Base-by-base conservation (phyloP, 225 moss, liverwort and hornwort species). In the Marchantia paleacea region DNA sequence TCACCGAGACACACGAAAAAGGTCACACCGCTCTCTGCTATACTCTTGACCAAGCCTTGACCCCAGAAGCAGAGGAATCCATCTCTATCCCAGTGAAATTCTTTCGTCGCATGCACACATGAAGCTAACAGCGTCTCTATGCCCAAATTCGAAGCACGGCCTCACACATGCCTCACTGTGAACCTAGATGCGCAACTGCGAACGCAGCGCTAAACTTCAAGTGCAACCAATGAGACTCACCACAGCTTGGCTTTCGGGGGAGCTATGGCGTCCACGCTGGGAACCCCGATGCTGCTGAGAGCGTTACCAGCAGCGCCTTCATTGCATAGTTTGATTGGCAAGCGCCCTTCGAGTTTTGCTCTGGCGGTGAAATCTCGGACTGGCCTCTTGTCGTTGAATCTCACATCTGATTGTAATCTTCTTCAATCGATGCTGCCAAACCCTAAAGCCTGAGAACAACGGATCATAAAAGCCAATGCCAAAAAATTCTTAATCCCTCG, bases 381-480 rank as follows among this genome's bases (percentile, higher is more conserved):
- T 0, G 54, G 31, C 18, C 57, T 75, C 15, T 58, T 57, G 12
- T 54, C 54, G 12, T 53, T 53, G 6, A 73, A 15, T 53, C 57
- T 75, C 16, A 31, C 12, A 30, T 75, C 75, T 31, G 30, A 20
- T 29, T 31, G 1, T 26, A 55, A 30, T 7, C 29, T 58, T 58
- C 58, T 30, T 31, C 31, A 55, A 13, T n/a, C 53, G 8, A 15
- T 19, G 29, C 18, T 75, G 20, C 75, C 75, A 31, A 75, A 57
- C 78, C 78, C 78, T 78, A 63, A 78, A 66, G 64, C 66, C 66
- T 58, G 24, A n/a, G n/a, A n/a, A n/a, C n/a, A n/a, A n/a, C n/a
- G n/a, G n/a, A n/a, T n/a, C n/a, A n/a, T n/a, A n/a, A n/a, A n/a
- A n/a, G n/a, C n/a, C n/a, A n/a, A n/a, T n/a, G n/a, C n/a, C n/a